Evolutionary conservation across 228 moss, liverwort and hornwort species (phyloP).

Genomic region (Sphagnum fallax): DNA sequence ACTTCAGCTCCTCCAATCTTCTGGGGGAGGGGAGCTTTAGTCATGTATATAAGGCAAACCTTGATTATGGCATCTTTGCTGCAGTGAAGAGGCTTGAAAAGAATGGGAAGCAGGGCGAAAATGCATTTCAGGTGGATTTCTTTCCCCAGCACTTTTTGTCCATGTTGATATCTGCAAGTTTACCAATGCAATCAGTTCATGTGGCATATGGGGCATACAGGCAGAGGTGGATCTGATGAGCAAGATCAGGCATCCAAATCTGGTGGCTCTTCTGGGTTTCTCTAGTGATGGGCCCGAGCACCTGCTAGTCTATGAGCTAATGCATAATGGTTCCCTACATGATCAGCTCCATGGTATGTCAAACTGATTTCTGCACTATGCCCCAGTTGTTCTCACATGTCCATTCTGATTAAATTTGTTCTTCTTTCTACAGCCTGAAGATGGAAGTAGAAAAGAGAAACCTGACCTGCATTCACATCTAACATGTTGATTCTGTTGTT

Average conservation of each 20-base stretch:
- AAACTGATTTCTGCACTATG: neutral
- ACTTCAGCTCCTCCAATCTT: slow-evolving; percentile 57
- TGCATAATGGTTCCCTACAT: slow-evolving; percentile 40
- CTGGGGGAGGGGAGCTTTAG: slow-evolving; percentile 73
- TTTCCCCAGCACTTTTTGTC: neutral
- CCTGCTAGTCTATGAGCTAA: slow-evolving; percentile 41
- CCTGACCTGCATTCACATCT: too few species aligned
- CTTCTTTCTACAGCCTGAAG: too few species aligned
- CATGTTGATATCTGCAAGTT: slow-evolving; percentile 1
- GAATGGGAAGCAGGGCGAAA: slow-evolving; percentile 8
- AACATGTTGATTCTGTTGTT: too few species aligned
- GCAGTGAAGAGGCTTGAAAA: slow-evolving; percentile 51
- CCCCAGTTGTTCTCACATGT: too few species aligned
- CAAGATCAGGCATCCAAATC: slow-evolving; percentile 27
- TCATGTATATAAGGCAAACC: slow-evolving; percentile 44
- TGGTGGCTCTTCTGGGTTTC: slow-evolving; percentile 30
- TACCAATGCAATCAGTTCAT: neutral
- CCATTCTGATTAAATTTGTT: too few species aligned
- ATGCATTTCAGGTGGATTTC: slow-evolving; percentile 45
- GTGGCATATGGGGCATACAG: slow-evolving; percentile 3
- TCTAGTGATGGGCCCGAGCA: slow-evolving; percentile 36
- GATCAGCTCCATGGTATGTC: slow-evolving; percentile 30
- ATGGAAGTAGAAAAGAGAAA: too few species aligned
- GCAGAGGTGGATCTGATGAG: slow-evolving; percentile 42
- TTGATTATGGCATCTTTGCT: slow-evolving; percentile 25